Percentiles rank a stretch among this genome's conserved stretches.
Conservation (phyloP, 352 stramenopile genomes). For the Pythium folliculosum region DNA sequence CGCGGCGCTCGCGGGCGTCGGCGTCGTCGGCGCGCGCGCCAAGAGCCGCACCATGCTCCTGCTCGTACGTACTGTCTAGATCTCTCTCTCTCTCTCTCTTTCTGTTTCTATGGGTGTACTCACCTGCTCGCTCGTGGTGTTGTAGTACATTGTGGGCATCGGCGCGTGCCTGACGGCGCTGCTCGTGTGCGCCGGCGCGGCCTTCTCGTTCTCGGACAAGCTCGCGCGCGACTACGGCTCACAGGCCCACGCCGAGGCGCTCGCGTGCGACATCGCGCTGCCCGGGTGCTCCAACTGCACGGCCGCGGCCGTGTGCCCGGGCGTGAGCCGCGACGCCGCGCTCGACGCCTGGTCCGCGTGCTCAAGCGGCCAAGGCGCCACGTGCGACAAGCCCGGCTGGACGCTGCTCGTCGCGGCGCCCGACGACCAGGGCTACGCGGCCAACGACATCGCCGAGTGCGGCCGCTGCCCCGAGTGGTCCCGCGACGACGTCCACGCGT, state of each 20-base stretch:
- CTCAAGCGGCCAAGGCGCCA: constrained; percentile 14
- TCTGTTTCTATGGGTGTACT: too few species aligned
- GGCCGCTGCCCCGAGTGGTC: constrained; percentile 83
- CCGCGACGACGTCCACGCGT: constrained; percentile 60
- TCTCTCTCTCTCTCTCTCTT: background rate
- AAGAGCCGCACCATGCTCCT: constrained; percentile 80
- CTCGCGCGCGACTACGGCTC: constrained; percentile 52
- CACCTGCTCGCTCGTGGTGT: too few species aligned
- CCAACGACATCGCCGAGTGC: constrained; percentile 71
- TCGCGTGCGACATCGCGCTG: constrained; percentile 74
- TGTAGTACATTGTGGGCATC: constrained; percentile 77
- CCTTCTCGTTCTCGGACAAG: constrained; percentile 69
- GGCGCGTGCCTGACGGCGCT: constrained; percentile 58
- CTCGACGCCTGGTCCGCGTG: constrained; percentile 47
- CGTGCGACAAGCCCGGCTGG: constrained; percentile 48
- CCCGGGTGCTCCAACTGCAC: constrained; percentile 82
- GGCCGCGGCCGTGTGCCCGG: constrained; percentile 39
- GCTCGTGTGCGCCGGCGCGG: constrained; percentile 56
- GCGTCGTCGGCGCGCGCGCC: constrained; percentile 62
- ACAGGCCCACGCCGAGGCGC: constrained; percentile 22
- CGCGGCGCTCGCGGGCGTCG: constrained; percentile 62
- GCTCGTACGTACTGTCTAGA: constrained; percentile 52
- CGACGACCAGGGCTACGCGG: constrained; percentile 55
- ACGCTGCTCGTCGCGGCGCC: constrained; percentile 56
- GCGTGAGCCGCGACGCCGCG: constrained; percentile 39